A percentile compares a stretch with the other conserved stretches of the same genome.
These are phyloP conservation scores for Eucalyptus tenuipes DNA, from an alignment of 345 rosid genomes.

Conservation along the genomic window DNA sequence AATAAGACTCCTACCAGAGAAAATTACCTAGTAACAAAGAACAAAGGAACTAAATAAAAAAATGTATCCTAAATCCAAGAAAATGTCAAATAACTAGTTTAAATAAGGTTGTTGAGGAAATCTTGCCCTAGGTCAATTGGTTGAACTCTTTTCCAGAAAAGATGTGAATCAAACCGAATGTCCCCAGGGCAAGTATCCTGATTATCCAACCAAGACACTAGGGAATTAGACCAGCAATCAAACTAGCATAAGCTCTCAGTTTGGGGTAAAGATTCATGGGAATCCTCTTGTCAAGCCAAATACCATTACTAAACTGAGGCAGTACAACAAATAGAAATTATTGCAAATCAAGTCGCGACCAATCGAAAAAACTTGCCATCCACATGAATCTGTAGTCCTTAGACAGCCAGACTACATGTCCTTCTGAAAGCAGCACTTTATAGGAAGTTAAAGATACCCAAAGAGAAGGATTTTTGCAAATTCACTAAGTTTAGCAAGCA, in stretches of 20 bases:
- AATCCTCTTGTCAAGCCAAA: background rate
- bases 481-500: background rate
- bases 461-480: background rate
- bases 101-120: background rate
- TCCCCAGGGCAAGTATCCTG: background rate
- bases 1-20: background rate
- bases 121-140: background rate
- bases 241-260: background rate
- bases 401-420: background rate
- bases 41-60: background rate
- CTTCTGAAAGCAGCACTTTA: background rate
- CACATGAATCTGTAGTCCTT: background rate
- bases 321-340: background rate
- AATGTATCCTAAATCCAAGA: background rate
- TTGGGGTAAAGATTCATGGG: background rate
- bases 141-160: background rate
- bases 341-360: background rate
- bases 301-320: background rate
- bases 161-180: background rate
- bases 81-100: background rate
- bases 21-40: background rate
- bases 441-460: background rate
- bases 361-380: rapidly evolving
- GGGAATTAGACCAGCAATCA: background rate
- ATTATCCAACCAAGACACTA: background rate